Evolutionary conservation across 176 grass and related monocot species (phyloP), one percentile per base, ranked within the genome.

Genomic region (Zoysia japonica): DNA sequence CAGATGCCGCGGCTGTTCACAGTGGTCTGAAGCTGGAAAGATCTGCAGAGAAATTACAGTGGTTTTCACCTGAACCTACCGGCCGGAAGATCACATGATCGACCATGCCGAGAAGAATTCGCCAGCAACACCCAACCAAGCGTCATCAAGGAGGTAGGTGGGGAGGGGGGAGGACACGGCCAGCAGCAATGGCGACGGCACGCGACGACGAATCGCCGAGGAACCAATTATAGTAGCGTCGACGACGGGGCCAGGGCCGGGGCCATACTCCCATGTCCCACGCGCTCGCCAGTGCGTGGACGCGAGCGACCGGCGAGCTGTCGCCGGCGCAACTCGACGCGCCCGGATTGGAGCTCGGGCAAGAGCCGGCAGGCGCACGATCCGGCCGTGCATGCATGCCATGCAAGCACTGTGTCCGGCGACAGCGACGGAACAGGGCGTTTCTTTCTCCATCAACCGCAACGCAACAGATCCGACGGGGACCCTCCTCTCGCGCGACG

Each of bases 221-320:
- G 61, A 64, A 39, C 35, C 4, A 37, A 62, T 28, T 28, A 28
- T 28, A 28, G 28, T 7, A 15, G 13, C 7, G 7, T 28, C 28
- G 28, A 28, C 28, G 28, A 28, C 28, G 28, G 28, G 28, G 28
- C 28, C 28, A 0, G 28, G 28, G 28, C 28, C 28, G 28, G 54
- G 54, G 54, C 54, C 51, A 13, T 2, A 13, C 51, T 1, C 59
- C 20, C 56, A 60, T 28, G 56, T 2, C 53, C 7, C 17, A 17
- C 51, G 51, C 28, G 28, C 28, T 28, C 28, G 28, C 28, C 28
- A 28, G 28, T 28, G 28, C 54, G 2, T 56, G 54, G 59, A 35
- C 59, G 59, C 59, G 20, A 61, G 59, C 61, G 61, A 61, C 64
- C 35, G 66, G 66, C 82, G 44, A 70, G 44, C 40, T 59, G 72